Conservation (phyloP, 1,284 basidiomycete species). For the Ganoderma multipileum region DNA sequence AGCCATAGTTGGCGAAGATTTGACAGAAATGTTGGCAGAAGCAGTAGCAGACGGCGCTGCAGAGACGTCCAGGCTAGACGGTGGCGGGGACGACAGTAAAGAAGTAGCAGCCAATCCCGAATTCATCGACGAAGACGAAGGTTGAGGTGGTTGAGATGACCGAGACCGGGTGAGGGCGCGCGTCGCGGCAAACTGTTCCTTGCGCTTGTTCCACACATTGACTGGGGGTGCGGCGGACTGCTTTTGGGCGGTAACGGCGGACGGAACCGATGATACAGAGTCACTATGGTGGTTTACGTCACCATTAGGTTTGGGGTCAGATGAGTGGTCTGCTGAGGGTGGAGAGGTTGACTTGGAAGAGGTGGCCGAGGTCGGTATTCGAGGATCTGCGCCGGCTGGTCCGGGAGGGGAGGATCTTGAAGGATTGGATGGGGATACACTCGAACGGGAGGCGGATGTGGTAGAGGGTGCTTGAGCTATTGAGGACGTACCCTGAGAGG, state of each 20-base stretch:
- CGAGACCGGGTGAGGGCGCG: constrained; percentile 30
- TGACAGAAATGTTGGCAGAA: constrained; percentile 17
- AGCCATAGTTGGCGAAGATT: constrained; percentile 10
- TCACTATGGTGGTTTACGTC: constrained; percentile 31
- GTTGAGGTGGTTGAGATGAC: constrained; percentile 19
- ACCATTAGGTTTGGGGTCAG: constrained; percentile 28
- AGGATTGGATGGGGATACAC: constrained; percentile 23
- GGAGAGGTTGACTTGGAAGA: constrained; percentile 19
- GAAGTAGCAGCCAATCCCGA: background rate
- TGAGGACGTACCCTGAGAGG: constrained; percentile 23
- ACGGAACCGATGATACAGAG: constrained; percentile 20
- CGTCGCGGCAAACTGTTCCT: constrained; percentile 51
- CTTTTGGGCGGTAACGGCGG: constrained; percentile 22
- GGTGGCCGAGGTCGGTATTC: constrained; percentile 20
- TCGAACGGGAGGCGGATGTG: constrained; percentile 26
- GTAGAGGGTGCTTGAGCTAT: constrained; percentile 23
- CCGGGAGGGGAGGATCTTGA: constrained; percentile 28
- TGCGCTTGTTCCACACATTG: constrained; percentile 60
- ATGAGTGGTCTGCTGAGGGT: constrained; percentile 10
- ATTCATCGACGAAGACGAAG: constrained; percentile 3
- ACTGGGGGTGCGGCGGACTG: constrained; percentile 36
- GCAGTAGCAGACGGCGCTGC: constrained; percentile 9
- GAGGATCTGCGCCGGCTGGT: constrained; percentile 15
- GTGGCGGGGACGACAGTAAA: constrained; percentile 6
- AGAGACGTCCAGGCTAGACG: constrained; percentile 10